Conservation (phyloP, 371 early-diverging fungal species). For the Aphelidium insulamus region DNA sequence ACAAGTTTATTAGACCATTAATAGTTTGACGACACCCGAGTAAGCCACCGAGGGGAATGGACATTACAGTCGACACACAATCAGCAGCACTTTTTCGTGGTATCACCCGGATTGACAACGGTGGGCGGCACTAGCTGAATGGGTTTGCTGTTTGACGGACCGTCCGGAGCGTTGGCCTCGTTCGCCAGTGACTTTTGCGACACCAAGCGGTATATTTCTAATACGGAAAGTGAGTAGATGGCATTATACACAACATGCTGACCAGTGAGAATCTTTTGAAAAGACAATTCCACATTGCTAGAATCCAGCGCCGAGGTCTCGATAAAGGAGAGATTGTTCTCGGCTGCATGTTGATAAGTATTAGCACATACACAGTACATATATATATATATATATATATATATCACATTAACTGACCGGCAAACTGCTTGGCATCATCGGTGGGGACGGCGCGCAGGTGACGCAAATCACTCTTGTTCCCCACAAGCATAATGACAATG, state of each 20-base stretch:
- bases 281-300: slow-evolving; percentile 81
- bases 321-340: slow-evolving; percentile 74
- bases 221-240: not conserved
- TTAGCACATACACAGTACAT: not conserved
- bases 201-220: slow-evolving; percentile 75
- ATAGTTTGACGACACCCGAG: too few relatives aligned
- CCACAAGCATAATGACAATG: slow-evolving; percentile 97
- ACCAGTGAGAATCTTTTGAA: slow-evolving; percentile 80
- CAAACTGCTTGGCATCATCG: slow-evolving; percentile 89
- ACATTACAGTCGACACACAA: too few relatives aligned
- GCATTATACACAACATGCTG: slow-evolving; percentile 6
- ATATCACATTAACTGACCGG: slow-evolving; percentile 30
- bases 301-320: slow-evolving; percentile 89
- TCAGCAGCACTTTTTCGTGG: too few relatives aligned
- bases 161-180: slow-evolving; percentile 3
- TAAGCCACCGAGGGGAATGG: too few relatives aligned
- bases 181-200: slow-evolving; percentile 82
- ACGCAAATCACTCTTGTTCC: slow-evolving; percentile 98
- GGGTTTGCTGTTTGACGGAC: slow-evolving; percentile 2
- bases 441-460: slow-evolving; percentile 88
- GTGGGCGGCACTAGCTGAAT: too few relatives aligned
- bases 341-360: slow-evolving; percentile 21
- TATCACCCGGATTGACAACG: too few relatives aligned
- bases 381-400: not conserved
- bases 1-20: too few relatives aligned